A percentile compares a stretch with the other conserved stretches of the same genome.
Conservation (phyloP, 2,329 filamentous ascomycete genomes). For the Conoideocrella luteorostrata region DNA sequence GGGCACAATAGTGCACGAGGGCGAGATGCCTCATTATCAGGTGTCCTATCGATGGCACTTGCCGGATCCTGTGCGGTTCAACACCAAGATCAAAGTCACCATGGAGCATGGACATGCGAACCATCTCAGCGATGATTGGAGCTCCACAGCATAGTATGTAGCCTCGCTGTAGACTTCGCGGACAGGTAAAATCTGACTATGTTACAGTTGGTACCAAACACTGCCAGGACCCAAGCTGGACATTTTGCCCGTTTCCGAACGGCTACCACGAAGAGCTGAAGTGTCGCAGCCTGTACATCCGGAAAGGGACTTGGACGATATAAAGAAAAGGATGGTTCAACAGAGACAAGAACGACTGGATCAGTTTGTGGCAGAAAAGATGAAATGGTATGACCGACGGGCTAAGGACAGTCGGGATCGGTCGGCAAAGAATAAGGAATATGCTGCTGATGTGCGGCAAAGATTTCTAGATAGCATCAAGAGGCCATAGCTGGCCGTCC, state of each 20-base stretch:
- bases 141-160: constrained; percentile 20
- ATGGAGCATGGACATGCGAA: constrained; percentile 25
- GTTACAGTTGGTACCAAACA: constrained; percentile 22
- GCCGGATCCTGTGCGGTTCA: constrained; percentile 25
- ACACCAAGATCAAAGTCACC: constrained; percentile 21
- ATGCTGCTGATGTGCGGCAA: constrained; percentile 6
- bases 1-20: constrained; percentile 27
- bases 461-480: background rate
- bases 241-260: constrained; percentile 16
- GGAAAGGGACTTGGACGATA: background rate
- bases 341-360: constrained; percentile 14
- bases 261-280: constrained; percentile 1
- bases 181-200: background rate
- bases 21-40: constrained; percentile 24
- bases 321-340: constrained; percentile 5
- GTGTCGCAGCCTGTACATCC: background rate
- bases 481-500: background rate
- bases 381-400: constrained; percentile 15
- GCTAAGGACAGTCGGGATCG: constrained; percentile 13
- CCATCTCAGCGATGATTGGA: constrained; percentile 25
- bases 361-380: constrained; percentile 16
- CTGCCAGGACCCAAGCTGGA: constrained; percentile 23
- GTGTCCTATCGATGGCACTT: constrained; percentile 28
- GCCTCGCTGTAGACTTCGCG: background rate
- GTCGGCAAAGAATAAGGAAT: constrained; percentile 6